These are phyloP conservation scores for Fusarium liriodendri DNA, from an alignment of 2,329 filamentous ascomycete genomes.

Conservation along the genomic window DNA sequence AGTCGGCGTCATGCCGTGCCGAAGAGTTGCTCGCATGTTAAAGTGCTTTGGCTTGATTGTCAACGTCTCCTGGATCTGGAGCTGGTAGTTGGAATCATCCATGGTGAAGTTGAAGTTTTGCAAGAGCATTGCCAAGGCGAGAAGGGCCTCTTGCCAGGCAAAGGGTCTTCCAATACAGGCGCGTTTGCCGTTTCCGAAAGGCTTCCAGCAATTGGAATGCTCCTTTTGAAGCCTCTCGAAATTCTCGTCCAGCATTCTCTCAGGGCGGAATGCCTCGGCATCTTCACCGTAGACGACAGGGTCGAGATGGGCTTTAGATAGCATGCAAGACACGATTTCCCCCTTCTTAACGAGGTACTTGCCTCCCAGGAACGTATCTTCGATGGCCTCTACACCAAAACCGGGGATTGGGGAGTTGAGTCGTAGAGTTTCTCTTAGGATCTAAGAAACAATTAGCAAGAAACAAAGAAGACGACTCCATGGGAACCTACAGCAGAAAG, in stretches of 20 bases:
- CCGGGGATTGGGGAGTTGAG: conserved; percentile 69
- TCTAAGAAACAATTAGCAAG: conserved; percentile 1
- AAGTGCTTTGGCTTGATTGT: conserved; percentile 75
- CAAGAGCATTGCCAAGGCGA: conserved; percentile 71
- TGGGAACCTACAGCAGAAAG: conserved; percentile 60
- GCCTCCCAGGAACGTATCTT: conserved; percentile 66
- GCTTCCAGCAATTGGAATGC: conserved; percentile 74
- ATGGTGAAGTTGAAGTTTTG: conserved; percentile 78
- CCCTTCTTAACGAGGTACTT: conserved; percentile 69
- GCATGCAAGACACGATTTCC: conserved; percentile 60
- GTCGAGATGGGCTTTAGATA: conserved; percentile 70
- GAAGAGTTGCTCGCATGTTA: conserved; percentile 67
- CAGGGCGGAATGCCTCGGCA: conserved; percentile 74
- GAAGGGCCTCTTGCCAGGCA: conserved; percentile 77
- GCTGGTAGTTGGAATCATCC: conserved; percentile 66
- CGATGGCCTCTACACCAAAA: conserved; percentile 65
- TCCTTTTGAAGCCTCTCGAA: conserved; percentile 72
- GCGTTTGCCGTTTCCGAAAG: conserved; percentile 78
- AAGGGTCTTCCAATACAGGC: conserved; percentile 80
- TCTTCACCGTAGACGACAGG: conserved; percentile 73
- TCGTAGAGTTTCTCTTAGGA: conserved; percentile 74
- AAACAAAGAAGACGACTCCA: background rate
- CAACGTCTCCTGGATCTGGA: conserved; percentile 66
- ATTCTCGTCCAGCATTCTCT: conserved; percentile 77
- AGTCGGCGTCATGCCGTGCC: conserved; percentile 59